Percentiles rank a stretch among this genome's conserved stretches.
These are phyloP conservation scores for Cryptococcus sp. DNA, from an alignment of 1,284 basidiomycete genomes.

Conservation along the genomic window DNA sequence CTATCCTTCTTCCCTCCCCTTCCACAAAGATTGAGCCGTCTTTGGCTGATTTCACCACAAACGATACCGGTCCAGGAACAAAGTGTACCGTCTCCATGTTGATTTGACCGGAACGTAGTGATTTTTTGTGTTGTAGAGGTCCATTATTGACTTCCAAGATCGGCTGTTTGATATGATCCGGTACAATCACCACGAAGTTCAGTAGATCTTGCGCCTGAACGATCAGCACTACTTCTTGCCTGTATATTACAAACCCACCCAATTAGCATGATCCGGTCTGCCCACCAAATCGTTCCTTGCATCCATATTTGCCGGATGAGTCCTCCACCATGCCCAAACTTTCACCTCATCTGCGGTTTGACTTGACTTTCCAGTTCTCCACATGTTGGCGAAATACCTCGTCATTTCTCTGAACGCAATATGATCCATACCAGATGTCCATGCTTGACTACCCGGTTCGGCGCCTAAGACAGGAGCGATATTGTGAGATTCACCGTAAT, in stretches of 20 bases:
- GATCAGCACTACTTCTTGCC: background rate
- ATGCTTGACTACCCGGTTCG: conserved; percentile 41
- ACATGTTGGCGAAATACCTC: conserved; percentile 27
- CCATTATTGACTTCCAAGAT: conserved; percentile 18
- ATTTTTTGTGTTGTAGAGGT: background rate
- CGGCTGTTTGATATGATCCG: background rate
- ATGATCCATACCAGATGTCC: conserved; percentile 43
- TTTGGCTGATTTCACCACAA: conserved; percentile 1
- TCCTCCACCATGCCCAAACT: conserved; percentile 42
- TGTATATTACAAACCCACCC: conserved; percentile 23
- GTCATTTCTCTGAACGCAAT: conserved; percentile 43
- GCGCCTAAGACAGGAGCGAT: conserved; percentile 43
- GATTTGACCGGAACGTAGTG: conserved; percentile 13
- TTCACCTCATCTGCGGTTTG: conserved; percentile 11
- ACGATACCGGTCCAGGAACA: conserved; percentile 26
- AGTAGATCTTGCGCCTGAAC: conserved; percentile 43
- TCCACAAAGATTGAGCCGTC: conserved; percentile 17
- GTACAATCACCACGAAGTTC: conserved; percentile 31
- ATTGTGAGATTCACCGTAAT: conserved; percentile 46
- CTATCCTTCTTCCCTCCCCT: conserved; percentile 28
- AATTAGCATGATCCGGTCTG: conserved; percentile 34
- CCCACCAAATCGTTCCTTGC: conserved; percentile 28
- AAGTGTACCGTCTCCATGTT: conserved; percentile 32
- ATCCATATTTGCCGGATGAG: conserved; percentile 20
- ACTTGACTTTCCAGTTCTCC: conserved; percentile 20